Evolutionary conservation across 257 asterid species (phyloP), one percentile per base, ranked within the genome.

Genomic region (Catharanthus roseus): DNA sequence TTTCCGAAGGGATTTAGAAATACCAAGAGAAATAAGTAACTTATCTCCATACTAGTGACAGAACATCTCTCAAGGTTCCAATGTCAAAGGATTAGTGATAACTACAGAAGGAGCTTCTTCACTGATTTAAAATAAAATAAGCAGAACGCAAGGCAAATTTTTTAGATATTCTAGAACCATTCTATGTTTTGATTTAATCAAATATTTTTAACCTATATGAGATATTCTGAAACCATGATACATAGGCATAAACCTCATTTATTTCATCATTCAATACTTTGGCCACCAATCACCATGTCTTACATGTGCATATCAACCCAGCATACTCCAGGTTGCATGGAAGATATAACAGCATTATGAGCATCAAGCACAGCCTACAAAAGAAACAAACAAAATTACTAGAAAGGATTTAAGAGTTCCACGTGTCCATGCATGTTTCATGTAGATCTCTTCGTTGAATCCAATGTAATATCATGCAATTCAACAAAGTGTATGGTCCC

Each of bases 271-370:
- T 38, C 50, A 74, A 70, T 57, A 68, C 67, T 68, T 49, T 69
- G 41, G 65, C 63, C 64, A 65, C 44, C 31, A 74, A 61, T 58
- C 64, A 65, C 44, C 31, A 74, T 50, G 64, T 78, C 88, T 82
- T 91, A 91, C 99, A 67, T 85, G 91, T 93, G 97, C 99, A 91
- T 93, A 82, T 93, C 81, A 44, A 91, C 96, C 97, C 96, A 93
- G 82, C 82, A 77, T 62, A 89, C 92, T 84, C 99, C 97, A 74
- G 96, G 97, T 50, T 72, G 91, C 96, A 91, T 83, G 65, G 73
- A 79, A 78, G 96, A 88, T 78, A 93, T 89, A 82, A 93, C 99
- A 79, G 99, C 93, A 86, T 93, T 72, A 76, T 93, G 99, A 71
- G 97, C 96, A 53, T 82, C 88, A 80, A 93, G 96, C 72, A 93